Percentiles rank a stretch among this genome's conserved stretches.
These are phyloP conservation scores for Kodamaea fungicola DNA, from an alignment of 1,139 yeast species.

Conservation along the genomic window DNA sequence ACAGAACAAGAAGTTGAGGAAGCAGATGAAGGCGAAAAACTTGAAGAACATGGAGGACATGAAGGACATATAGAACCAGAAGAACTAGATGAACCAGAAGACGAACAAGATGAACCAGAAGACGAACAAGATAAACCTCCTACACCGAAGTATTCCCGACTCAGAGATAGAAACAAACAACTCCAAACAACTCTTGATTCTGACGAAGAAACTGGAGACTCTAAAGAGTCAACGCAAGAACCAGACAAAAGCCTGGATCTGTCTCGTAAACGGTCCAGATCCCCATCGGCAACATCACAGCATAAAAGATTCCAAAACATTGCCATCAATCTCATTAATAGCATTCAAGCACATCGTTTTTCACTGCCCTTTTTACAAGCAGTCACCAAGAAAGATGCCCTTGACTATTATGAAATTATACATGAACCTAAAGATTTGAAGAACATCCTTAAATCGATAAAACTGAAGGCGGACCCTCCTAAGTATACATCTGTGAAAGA, in stretches of 20 bases:
- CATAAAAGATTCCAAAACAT: constrained; percentile 52
- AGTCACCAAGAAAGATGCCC: constrained; percentile 65
- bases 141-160: background rate
- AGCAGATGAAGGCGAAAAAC: constrained; percentile 1
- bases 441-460: constrained; percentile 54
- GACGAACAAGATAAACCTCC: background rate
- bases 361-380: constrained; percentile 75
- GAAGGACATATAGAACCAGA: background rate
- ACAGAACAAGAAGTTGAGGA: constrained; percentile 8
- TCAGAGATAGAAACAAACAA: constrained; percentile 1
- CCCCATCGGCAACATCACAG: constrained; percentile 27
- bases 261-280: constrained; percentile 20
- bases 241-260: background rate
- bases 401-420: constrained; percentile 60
- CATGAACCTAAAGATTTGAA: constrained; percentile 67
- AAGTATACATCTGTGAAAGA: constrained; percentile 55
- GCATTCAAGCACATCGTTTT: constrained; percentile 66
- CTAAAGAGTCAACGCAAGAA: constrained; percentile 1
- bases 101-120: constrained; percentile 1
- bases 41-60: constrained; percentile 1
- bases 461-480: constrained; percentile 38
- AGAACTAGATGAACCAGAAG: too few relatives aligned
- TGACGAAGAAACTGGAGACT: constrained; percentile 4
- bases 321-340: constrained; percentile 56
- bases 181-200: too few relatives aligned